A percentile compares a stretch with the other conserved stretches of the same genome.
Evolutionary conservation across 1,284 basidiomycete species (phyloP).

Genomic region (Nidula niveotomentosa): DNA sequence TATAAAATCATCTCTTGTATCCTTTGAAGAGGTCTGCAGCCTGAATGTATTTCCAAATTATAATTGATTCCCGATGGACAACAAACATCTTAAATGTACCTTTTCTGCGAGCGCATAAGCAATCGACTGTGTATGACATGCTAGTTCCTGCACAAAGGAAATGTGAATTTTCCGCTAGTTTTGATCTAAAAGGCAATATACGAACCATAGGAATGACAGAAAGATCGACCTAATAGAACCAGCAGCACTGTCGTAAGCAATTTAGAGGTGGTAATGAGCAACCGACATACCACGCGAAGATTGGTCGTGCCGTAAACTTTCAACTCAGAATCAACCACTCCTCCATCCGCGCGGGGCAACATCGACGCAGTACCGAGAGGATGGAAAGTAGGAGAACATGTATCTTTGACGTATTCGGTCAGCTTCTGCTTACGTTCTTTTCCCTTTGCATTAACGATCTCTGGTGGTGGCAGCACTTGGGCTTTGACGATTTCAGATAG

Average conservation of each 20-base stretch:
- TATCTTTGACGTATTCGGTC: constrained; percentile 12
- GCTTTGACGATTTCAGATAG: constrained; percentile 15
- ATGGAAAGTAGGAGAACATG: constrained; percentile 5
- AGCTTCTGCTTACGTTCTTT: constrained; percentile 1
- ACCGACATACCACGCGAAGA: constrained; percentile 24
- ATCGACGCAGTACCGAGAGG: constrained; percentile 37
- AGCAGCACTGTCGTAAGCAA: no score
- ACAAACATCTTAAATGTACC: constrained; percentile 5
- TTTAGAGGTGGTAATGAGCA: no score
- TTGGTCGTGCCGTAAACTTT: constrained; percentile 51
- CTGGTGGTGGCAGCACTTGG: constrained; percentile 1
- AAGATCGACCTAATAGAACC: constrained; percentile 8
- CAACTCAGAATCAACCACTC: constrained; percentile 53
- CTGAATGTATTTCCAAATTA: constrained; percentile 2
- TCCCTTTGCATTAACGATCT: constrained; percentile 1
- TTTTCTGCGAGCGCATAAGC: constrained; percentile 25
- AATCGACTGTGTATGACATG: constrained; percentile 12
- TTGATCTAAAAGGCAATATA: neutral
- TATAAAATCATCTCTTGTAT: no score
- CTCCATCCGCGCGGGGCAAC: constrained; percentile 46
- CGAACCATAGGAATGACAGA: constrained; percentile 11
- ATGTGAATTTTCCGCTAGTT: neutral
- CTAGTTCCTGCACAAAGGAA: constrained; percentile 2
- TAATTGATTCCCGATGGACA: neutral
- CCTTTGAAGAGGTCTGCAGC: constrained; percentile 14